A percentile compares a stretch with the other conserved stretches of the same genome.
These are phyloP conservation scores for Orbilia brochopaga DNA, from an alignment of 2,329 filamentous ascomycete genomes.

Conservation along the genomic window DNA sequence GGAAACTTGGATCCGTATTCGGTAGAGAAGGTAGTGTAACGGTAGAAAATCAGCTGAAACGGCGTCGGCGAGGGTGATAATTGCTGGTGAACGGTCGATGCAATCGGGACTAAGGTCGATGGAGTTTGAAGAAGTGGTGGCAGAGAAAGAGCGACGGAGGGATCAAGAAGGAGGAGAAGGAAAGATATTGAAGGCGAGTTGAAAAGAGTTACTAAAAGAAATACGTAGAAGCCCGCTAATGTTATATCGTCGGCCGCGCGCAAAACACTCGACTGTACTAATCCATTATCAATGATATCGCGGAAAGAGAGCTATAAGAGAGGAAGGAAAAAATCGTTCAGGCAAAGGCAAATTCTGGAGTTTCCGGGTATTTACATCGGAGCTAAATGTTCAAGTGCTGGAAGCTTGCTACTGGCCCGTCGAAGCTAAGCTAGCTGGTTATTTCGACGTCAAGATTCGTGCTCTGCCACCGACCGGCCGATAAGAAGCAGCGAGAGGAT, in stretches of 20 bases:
- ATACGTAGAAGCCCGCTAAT: slow-evolving; percentile 3
- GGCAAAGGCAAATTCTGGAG: slow-evolving; percentile 30
- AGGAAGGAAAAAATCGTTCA: slow-evolving; percentile 18
- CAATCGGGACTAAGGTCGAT: neutral
- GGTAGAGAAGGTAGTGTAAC: neutral
- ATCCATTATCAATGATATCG: slow-evolving; percentile 1
- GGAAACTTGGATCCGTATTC: slow-evolving; percentile 9
- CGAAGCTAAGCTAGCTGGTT: slow-evolving; percentile 3
- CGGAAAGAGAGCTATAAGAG: neutral
- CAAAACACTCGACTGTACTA: slow-evolving; percentile 9
- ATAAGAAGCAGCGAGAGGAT: neutral
- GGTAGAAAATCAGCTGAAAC: neutral
- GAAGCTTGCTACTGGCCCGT: neutral
- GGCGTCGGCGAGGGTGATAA: neutral
- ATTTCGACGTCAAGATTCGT: neutral
- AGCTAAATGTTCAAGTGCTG: neutral
- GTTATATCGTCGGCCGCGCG: neutral
- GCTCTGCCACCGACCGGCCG: neutral
- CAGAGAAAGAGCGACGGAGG: too few relatives aligned
- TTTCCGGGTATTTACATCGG: slow-evolving; percentile 41
- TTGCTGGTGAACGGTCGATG: neutral
- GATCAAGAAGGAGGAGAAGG: too few relatives aligned
- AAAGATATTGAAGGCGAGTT: too few relatives aligned
- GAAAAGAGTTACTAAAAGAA: slow-evolving; percentile 4
- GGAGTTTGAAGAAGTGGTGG: neutral